Conservation (phyloP, 805 yeast genomes). For the Saturnispora quitensis region DNA sequence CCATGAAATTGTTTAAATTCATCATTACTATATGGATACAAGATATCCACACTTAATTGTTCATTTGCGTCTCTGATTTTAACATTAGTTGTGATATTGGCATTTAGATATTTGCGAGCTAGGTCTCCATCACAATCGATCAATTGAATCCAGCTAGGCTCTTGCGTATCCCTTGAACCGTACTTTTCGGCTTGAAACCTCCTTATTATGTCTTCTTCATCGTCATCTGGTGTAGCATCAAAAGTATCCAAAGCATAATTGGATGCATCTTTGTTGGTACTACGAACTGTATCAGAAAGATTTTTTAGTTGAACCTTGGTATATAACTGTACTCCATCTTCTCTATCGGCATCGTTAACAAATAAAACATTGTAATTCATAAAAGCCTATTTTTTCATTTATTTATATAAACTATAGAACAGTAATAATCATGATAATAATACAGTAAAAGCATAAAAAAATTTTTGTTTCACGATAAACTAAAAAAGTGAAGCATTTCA, state of each 20-base stretch:
- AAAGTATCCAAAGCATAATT: background rate
- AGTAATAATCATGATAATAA: background rate
- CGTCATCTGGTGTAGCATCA: background rate
- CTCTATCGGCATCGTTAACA: background rate
- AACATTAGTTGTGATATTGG: background rate
- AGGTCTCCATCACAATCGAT: background rate
- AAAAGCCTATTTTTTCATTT: background rate
- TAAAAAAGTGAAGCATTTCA: background rate
- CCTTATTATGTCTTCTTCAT: background rate
- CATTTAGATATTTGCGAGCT: background rate
- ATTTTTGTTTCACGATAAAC: background rate
- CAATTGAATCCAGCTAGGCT: background rate
- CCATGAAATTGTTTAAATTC: constrained; percentile 7
- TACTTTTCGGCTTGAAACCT: background rate
- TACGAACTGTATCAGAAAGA: background rate
- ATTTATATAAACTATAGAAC: background rate
- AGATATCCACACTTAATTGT: background rate
- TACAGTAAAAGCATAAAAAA: background rate
- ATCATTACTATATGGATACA: background rate
- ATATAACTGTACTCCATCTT: background rate
- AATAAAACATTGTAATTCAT: background rate
- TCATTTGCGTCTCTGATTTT: background rate
- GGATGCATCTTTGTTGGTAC: no score
- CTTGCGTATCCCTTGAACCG: background rate
- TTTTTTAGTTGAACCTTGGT: background rate